Base-by-base conservation (phyloP, 2,329 filamentous ascomycete species). In the Magnaporthiopsis rhizophila region DNA sequence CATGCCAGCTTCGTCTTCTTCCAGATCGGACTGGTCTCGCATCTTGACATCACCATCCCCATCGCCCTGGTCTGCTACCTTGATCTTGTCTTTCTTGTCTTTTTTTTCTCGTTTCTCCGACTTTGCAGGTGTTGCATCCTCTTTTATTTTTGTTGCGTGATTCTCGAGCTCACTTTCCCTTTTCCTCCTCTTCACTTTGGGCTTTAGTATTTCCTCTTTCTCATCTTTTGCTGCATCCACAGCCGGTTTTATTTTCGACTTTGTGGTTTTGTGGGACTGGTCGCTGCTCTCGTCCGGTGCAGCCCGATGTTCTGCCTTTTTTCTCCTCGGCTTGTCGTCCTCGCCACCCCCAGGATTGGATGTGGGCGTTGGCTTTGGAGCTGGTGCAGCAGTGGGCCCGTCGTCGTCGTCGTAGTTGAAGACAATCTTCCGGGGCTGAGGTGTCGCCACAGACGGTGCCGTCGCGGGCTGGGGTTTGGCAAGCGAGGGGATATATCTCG, bases 131-230 rank as follows among this genome's bases (percentile, higher is more conserved):
- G 7, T 21, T 56, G 28, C 5, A 28, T 9, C 18, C 11, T 28
- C n/a, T 24, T 9, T 15, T 9, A 15, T 36, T 36, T 34, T 1
- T 26, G 15, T 3, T 65, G 57, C 21, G 36, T 26, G 34, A 13
- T 45, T 18, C 30, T 24, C 9, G 45, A 15, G 13, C 66, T 4
- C 65, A 68, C 18, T 65, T 61, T 13, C 69, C 65, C 69, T 67
- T 64, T 70, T 68, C 69, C 71, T 69, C 72, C 74, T 64, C 59
- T 67, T 73, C 68, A 78, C 30, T 0, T 61, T n/a, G 4, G 36
- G 26, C 24, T 26, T 21, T 30, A 21, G 30, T 18, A 45, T 7
- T 26, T 58, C 50, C 58, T 58, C 64, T 3, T 15, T 30, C 3
- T 11, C 50, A 5, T 50, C 13, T 7, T 59, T 62, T 3, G 58